Evolutionary conservation across 192 early-diverging fungal species (phyloP), one percentile per base, ranked within the genome.

Genomic region (Podila minutissima): DNA sequence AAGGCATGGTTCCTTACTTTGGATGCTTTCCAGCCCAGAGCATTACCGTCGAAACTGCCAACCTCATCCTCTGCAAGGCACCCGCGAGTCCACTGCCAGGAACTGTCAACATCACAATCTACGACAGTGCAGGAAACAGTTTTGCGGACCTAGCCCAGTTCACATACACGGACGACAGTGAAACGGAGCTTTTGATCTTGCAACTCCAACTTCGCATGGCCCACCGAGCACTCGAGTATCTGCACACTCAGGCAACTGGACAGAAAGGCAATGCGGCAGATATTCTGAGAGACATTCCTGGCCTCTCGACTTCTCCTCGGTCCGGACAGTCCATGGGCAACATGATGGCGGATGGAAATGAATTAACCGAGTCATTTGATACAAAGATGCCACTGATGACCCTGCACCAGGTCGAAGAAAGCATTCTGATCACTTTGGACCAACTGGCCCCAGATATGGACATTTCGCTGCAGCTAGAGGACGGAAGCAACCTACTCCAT

Each of bases 1-100:
- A 81, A 59, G 77, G 77, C 0, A 81, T 81, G 71, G 41, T 73
- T 0, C 77, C 77, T 4, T 81, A 71, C n/a, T 81, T 81, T 61
- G 77, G 77, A 17, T 71, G 51, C 20, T 73, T 69, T 26, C 77
- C 66, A 3, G 77, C 77, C 3, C 66, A 65, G n/a, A 71, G 72
- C n/a, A 61, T 81, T 17, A n/a, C 62, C 50, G 29, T 81, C 0
- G 71, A 71, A 24, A 81, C 69, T 0, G 29, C 60, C 15, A 59
- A 50, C 38, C 19, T 73, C 53, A 81, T 81, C 50, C 32, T 81
- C 29, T 81, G 77, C 55, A 72, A 73, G 46, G 71, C 65, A 1
- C 77, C 77, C 0, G 77, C 69, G 53, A 73, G 71, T 28, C 57
- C 77, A 4, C 8, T 81, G 10, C 62, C 71, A 12, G 71, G 70